These are phyloP conservation scores for Geotrichum aggregatum DNA, from an alignment of 1,139 yeast genomes.

Conservation along the genomic window DNA sequence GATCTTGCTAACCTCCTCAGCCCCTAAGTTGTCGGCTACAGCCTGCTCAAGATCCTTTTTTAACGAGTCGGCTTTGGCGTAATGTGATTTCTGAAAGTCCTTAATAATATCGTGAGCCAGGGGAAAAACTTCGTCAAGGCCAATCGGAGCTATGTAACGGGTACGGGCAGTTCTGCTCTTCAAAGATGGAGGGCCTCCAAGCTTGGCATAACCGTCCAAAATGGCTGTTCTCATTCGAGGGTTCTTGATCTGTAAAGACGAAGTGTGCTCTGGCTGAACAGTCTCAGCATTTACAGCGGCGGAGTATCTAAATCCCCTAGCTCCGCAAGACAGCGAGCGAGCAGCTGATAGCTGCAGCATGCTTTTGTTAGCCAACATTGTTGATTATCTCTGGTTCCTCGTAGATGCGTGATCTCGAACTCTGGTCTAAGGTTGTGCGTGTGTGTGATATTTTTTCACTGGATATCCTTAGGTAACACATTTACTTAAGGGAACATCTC, in stretches of 20 bases:
- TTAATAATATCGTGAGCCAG: slow-evolving; percentile 61
- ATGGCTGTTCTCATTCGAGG: slow-evolving; percentile 36
- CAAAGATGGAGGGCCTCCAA: slow-evolving; percentile 48
- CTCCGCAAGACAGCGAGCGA: neutral
- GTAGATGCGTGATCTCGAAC: neutral
- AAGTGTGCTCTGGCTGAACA: slow-evolving; percentile 1
- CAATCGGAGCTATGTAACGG: slow-evolving; percentile 63
- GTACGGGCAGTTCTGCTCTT: slow-evolving; percentile 44
- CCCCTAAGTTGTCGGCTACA: slow-evolving; percentile 13
- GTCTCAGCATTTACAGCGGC: neutral
- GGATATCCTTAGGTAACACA: neutral
- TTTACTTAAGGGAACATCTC: neutral
- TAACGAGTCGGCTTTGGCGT: slow-evolving; percentile 34
- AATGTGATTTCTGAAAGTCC: slow-evolving; percentile 39
- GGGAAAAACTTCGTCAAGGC: slow-evolving; percentile 68
- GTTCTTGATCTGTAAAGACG: slow-evolving; percentile 32
- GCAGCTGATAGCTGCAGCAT: slow-evolving; percentile 5
- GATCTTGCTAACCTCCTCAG: slow-evolving; percentile 17
- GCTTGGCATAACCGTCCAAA: slow-evolving; percentile 36
- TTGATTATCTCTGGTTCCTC: neutral
- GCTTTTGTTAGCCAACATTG: slow-evolving; percentile 6
- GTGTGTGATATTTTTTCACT: slow-evolving; percentile 1
- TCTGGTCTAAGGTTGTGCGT: neutral
- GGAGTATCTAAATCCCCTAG: neutral
- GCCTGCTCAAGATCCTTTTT: slow-evolving; percentile 23